A percentile compares a stretch with the other conserved stretches of the same genome.
These are phyloP conservation scores for Jatropha multifida DNA, from an alignment of 441 rosid species.

Conservation along the genomic window DNA sequence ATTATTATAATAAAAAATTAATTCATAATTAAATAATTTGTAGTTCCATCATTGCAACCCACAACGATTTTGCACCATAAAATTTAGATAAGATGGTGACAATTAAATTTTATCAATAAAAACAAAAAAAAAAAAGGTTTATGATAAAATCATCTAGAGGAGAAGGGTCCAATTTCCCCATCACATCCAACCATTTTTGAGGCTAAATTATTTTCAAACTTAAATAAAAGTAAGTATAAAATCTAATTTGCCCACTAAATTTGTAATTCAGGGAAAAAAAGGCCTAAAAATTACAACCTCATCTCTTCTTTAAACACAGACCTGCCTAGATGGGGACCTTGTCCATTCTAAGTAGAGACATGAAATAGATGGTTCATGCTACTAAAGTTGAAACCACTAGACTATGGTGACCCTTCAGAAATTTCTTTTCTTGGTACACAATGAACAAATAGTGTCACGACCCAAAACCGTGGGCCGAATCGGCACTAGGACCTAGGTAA, in stretches of 20 bases:
- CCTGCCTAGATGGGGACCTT: neutral
- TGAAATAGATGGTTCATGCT: neutral
- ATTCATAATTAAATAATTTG: too few relatives aligned
- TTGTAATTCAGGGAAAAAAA: too few relatives aligned
- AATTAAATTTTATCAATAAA: neutral
- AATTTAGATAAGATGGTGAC: slow-evolving; percentile 9
- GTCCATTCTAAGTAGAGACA: too few relatives aligned
- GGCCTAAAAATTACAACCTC: too few relatives aligned
- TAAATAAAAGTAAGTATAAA: neutral
- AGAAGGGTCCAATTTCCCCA: slow-evolving; percentile 2
- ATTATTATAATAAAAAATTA: too few relatives aligned
- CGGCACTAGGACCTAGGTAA: too few relatives aligned
- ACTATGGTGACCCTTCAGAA: neutral
- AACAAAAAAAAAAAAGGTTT: neutral
- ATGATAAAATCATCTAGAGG: neutral
- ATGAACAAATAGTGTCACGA: too few relatives aligned
- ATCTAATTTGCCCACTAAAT: too few relatives aligned
- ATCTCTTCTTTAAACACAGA: neutral
- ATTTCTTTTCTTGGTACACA: neutral
- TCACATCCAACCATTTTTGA: neutral
- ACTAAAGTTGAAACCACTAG: neutral
- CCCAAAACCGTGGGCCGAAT: too few relatives aligned
- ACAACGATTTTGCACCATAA: neutral
- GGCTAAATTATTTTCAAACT: neutral
- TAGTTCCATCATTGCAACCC: too few relatives aligned